Evolutionary conservation across 257 asterid genomes (phyloP).

Genomic region (Knoxia roxburghii): DNA sequence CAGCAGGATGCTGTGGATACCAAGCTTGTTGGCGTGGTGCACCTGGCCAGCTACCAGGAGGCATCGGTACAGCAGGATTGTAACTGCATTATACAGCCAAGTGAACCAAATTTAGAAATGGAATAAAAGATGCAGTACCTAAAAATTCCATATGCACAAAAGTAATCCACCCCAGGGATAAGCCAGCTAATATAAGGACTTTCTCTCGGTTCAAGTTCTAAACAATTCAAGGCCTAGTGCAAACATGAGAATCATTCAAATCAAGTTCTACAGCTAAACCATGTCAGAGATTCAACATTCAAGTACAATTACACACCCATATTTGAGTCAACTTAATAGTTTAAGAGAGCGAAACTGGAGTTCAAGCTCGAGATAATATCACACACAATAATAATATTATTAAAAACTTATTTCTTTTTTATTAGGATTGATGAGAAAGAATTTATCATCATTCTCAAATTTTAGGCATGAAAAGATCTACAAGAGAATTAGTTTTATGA

Average conservation of each 20-base stretch:
- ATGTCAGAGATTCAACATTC: not conserved
- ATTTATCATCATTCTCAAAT: not conserved
- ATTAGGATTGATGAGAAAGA: not conserved
- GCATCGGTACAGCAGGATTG: conserved; percentile 53
- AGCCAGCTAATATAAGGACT: not conserved
- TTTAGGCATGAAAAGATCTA: not conserved
- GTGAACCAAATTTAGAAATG: conserved; percentile 12
- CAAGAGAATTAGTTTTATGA: not conserved
- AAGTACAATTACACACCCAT: not conserved
- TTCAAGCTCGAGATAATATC: not conserved
- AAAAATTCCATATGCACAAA: not conserved
- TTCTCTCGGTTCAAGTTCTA: not conserved
- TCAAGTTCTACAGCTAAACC: not conserved
- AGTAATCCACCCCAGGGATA: not conserved
- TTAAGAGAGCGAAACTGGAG: not conserved
- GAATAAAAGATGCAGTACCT: not conserved
- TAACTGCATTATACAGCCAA: conserved; percentile 43
- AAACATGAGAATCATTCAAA: not conserved
- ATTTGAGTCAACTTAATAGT: not conserved
- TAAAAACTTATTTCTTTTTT: not conserved
- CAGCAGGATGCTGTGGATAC: conserved; percentile 69
- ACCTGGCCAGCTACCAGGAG: conserved; percentile 62
- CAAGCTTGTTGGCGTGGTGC: conserved; percentile 72
- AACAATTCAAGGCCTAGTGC: not conserved
- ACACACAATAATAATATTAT: not conserved